Evolutionary conservation across 2,329 filamentous ascomycete species (phyloP).

Genomic region (Xylariaceae sp.): DNA sequence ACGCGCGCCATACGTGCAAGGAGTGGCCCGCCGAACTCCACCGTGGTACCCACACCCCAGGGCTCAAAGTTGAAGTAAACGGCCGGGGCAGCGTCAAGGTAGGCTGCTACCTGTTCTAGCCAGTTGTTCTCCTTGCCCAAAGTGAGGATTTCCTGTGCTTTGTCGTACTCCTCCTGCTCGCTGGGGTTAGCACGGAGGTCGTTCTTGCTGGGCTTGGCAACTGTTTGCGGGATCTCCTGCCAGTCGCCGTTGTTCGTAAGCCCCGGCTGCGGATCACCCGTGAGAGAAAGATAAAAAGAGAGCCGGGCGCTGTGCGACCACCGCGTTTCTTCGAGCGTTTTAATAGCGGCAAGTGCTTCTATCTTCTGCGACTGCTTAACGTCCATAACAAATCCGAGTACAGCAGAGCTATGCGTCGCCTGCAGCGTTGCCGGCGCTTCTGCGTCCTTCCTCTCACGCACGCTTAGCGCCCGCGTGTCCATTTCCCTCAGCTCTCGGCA

Average conservation of each 20-base stretch:
- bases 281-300: neutral
- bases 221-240: neutral
- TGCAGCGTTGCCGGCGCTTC: neutral
- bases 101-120: too few species aligned
- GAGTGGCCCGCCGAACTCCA: too few species aligned
- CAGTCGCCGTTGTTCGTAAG: neutral
- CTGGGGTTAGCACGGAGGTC: neutral
- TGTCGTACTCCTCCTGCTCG: neutral
- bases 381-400: neutral
- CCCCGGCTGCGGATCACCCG: neutral
- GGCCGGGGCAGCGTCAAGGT: too few species aligned
- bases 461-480: neutral
- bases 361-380: neutral
- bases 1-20: too few species aligned
- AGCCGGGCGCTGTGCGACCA: neutral
- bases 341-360: neutral
- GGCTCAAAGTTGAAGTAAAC: too few species aligned
- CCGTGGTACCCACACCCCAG: too few species aligned
- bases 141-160: too few species aligned
- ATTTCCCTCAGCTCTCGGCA: neutral
- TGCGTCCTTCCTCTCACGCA: conserved; percentile 4
- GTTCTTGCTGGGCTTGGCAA: neutral
- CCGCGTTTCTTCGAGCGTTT: neutral
- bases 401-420: neutral
- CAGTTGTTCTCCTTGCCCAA: too few species aligned